Evolutionary conservation across 2,329 filamentous ascomycete species (phyloP), one percentile per base, ranked within the genome.

Genomic region (Cladosporium halotolerans): DNA sequence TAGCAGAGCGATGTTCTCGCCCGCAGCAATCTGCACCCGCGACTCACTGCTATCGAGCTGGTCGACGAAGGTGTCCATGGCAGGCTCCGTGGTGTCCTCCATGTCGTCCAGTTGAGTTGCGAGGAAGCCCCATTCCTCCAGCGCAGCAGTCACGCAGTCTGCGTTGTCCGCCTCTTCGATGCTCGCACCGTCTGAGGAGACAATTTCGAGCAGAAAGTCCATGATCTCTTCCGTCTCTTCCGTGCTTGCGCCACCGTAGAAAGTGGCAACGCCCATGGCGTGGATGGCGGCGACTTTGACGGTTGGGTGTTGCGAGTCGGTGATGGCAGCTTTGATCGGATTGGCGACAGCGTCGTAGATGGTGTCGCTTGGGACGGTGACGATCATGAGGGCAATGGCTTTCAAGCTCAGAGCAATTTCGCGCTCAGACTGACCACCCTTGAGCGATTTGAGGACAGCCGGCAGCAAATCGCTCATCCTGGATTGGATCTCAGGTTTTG

Each of bases 61-160:
- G 45, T 95, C 89, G 40, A 88, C 83, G 61, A 96, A 89, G 2
- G 85, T 84, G 50, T 93, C 86, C 62, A 93, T 80, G 13, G 88
- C 85, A 28, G 81, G 73, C 58, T 89, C 84, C 32, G 85, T 88
- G 56, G 83, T 78, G 13, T 80, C 79, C 60, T 88, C 82, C 41
- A 90, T 76, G 62, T 92, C 87, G 3, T 90, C 85, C 6, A 92
- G 73, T 56, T 87, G 81, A 3, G 86, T 90, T 4, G 86, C 87
- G 4, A 95, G 79, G 58, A 92, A 86, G 1, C 85, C 85, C 88
- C 89, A 95, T 55, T 85, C 82, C 58, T 86, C 80, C 1, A 95
- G 74, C 0, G 89, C 88, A 0, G 88, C 86, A 3, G 82, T 77
- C 1, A 95, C 89, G 2, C 89, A 80, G 2, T 76, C 75, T 0